These are phyloP conservation scores for Pleurotus salmoneostramineus DNA, from an alignment of 768 basidiomycete genomes.

Conservation along the genomic window DNA sequence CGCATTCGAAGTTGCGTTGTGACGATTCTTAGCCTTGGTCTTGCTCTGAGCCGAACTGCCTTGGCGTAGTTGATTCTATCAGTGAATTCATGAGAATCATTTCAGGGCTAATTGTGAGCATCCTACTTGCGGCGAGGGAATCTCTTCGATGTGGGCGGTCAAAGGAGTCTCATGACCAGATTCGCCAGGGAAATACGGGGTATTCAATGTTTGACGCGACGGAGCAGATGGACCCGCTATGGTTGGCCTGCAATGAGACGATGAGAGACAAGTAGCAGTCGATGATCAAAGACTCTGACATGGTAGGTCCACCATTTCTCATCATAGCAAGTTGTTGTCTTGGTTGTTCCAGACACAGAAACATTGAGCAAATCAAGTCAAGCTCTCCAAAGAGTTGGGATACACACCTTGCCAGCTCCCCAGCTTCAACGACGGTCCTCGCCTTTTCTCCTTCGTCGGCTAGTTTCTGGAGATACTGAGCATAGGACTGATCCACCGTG, in stretches of 20 bases:
- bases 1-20: background rate
- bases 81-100: too few relatives aligned
- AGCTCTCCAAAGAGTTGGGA: background rate
- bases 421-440: background rate
- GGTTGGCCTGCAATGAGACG: background rate
- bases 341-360: background rate
- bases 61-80: background rate
- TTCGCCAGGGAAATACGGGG: too few relatives aligned
- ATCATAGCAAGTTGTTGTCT: background rate
- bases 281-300: background rate
- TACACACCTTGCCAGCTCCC: slow-evolving; percentile 10
- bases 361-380: background rate
- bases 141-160: too few relatives aligned
- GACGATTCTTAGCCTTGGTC: background rate
- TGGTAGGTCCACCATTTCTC: background rate
- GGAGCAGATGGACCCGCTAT: too few relatives aligned
- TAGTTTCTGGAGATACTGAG: background rate
- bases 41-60: background rate
- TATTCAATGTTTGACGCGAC: too few relatives aligned
- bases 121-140: too few relatives aligned
- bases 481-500: background rate
- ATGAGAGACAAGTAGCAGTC: background rate
- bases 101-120: too few relatives aligned
- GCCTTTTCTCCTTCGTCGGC: background rate
- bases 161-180: too few relatives aligned